phyloP scores from a whole-genome alignment of 176 grass and related monocot species.

The Elaeis guineensis region DNA sequence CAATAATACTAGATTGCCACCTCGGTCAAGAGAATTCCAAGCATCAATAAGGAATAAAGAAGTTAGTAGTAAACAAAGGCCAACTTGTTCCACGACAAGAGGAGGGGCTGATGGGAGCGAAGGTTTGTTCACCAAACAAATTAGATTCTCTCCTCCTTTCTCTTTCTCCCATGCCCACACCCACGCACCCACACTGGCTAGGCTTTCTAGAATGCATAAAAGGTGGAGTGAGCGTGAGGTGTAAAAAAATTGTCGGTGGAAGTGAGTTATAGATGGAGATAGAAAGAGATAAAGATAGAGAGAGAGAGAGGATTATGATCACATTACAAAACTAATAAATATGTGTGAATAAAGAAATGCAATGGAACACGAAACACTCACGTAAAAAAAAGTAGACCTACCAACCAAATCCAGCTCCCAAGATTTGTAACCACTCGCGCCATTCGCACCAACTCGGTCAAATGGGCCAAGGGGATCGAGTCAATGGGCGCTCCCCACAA shows the following conservation, averaged over 20 bases:
- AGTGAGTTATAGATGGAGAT: neutral
- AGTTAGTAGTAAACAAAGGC: too few relatives aligned
- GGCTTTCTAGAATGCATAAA: constrained; percentile 10
- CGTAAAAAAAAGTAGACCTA: constrained; percentile 10
- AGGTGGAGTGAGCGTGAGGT: neutral
- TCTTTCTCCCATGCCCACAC: neutral
- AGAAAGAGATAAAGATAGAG: neutral
- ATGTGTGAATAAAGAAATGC: neutral
- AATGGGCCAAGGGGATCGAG: constrained; percentile 6
- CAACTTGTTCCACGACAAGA: constrained; percentile 2
- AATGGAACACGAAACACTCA: neutral
- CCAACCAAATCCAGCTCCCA: constrained; percentile 11
- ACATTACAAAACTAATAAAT: too few relatives aligned
- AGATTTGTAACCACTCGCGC: neutral
- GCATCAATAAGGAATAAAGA: too few relatives aligned
- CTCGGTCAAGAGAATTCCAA: too few relatives aligned
- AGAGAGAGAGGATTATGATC: neutral
- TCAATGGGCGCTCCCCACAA: neutral
- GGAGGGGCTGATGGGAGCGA: neutral
- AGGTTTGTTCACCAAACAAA: constrained; percentile 9
- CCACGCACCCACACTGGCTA: neutral
- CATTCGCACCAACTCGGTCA: constrained; percentile 8
- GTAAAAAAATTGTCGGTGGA: constrained; percentile 3
- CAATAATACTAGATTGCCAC: too few relatives aligned
- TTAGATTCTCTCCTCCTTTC: neutral